Evolutionary conservation across 768 basidiomycete species (phyloP), one percentile per base, ranked within the genome.

Genomic region (Tephrocybe sp.): DNA sequence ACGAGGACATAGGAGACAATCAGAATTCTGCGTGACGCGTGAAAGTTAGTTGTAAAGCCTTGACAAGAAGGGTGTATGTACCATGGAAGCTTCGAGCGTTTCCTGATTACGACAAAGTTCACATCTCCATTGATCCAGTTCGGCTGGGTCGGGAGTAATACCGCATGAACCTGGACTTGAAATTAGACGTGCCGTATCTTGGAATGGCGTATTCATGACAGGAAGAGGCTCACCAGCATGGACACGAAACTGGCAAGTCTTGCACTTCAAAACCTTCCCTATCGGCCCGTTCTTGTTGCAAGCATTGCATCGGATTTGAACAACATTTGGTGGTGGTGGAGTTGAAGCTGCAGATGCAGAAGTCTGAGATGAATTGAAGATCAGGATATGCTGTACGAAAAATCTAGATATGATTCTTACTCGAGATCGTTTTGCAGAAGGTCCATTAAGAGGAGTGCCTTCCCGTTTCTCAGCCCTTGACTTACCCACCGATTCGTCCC

Each of bases 81-180:
- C 93, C 60, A 92, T 66, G n/a, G 88, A 87, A 5, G 86, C 86
- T 65, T 95, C 93, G 45, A 85, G 72, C 0, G 79, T 78, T 65
- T 89, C 86, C 59, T 90, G 85, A 58, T 96, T 95, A 60, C 82
- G 77, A 63, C 94, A 97, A 22, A 95, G 67, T 44, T 96, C 93
- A 63, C 94, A 97, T 14, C 80, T 73, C 93, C 94, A 97, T 2
- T 78, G 70, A 26, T 92, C 88, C 19, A 82, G 70, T 14, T 79
- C 69, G 10, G 77, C 71, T 23, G 87, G 79, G 55, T 88, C 84
- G 5, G 82, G 75, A 39, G 80, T 66, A 10, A 84, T 83, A 33
- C 93, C 93, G 59, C 84, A 85, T 47, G 80, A 76, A 39, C 82
- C 85, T 88, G 49, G 6, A 51, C n/a, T 10, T n/a, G 16, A 13